A percentile compares a stretch with the other conserved stretches of the same genome.
Evolutionary conservation across 768 basidiomycete genomes (phyloP).

Genomic region (Galerina marginata): DNA sequence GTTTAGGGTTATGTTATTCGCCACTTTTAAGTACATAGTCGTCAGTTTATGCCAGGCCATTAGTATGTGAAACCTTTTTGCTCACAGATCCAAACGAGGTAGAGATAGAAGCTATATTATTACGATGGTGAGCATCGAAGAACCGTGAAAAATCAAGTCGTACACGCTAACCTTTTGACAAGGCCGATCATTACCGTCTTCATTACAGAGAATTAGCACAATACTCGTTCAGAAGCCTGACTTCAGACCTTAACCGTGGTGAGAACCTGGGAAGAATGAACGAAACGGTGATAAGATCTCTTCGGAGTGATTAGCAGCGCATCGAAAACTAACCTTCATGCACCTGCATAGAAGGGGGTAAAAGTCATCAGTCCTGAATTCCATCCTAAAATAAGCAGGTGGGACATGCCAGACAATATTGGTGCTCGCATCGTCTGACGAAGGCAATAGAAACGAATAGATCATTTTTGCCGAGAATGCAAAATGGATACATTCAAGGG

Average conservation of each 20-base stretch:
- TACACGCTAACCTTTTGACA: not conserved
- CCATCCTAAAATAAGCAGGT: not conserved
- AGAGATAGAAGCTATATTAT: constrained; percentile 1
- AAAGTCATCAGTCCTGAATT: too few species aligned
- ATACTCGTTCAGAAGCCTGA: not conserved
- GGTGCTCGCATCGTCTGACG: not conserved
- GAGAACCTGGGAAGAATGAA: not conserved
- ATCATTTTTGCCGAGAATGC: constrained; percentile 5
- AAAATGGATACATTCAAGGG: not conserved
- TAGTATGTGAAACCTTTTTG: too few species aligned
- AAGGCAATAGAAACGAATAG: not conserved
- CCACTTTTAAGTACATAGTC: too few species aligned
- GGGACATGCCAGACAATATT: not conserved
- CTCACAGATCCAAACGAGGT: constrained; percentile 4
- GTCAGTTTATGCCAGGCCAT: too few species aligned
- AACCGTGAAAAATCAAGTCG: too few species aligned
- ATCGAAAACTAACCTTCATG: constrained; percentile 2
- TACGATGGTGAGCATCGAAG: not conserved
- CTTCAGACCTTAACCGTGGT: not conserved
- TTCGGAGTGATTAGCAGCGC: not conserved
- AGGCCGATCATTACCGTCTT: not conserved
- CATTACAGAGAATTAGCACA: not conserved
- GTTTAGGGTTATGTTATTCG: too few species aligned
- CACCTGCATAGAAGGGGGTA: not conserved
- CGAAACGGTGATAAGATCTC: not conserved